Base-by-base conservation (phyloP, 1,284 basidiomycete species). In the Anthracocystis setariae region DNA sequence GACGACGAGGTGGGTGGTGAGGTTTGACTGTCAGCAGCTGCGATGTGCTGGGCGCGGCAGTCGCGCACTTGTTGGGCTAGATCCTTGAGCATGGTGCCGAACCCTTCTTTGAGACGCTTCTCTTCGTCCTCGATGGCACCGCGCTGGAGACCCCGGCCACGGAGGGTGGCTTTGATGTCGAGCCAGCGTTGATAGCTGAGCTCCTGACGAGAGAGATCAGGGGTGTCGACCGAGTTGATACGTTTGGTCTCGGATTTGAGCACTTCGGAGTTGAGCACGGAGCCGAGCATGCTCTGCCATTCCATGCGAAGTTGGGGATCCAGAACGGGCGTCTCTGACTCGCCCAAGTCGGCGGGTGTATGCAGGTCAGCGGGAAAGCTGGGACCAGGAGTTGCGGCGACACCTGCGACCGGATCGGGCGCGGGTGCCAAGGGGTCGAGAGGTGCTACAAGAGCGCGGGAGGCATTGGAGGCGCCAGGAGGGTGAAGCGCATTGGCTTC, bases 91-190 rank as follows among this genome's bases (percentile, higher is more conserved):
- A 88, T 88, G 55, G 90, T 88, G 67, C 91, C 85, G 63, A 94
- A 87, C 65, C 91, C 88, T 76, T 95, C 92, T 58, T 93, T 91
- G 43, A 97, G 85, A 54, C 88, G 87, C 77, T 88, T 88, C 73
- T 88, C 88, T 85, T 98, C 95, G 78, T 94, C 92, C 46, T 90
- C 90, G 42, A 91, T 88, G 3, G 90, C 89, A 48, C 90, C 87
- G 4, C 60, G 56, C 13, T 60, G 59, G 24, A 72, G 37, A 17
- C 65, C 66, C 17, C 73, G 50, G 3, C 90, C 90, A 74, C 92
- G 88, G 37, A 96, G 87, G 73, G 89, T 91, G 37, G 96, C 95
- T 42, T 93, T 89, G 45, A 98, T 88, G 58, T 92, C 92, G 71
- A 95, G 86, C 95, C 95, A 98, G 86, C 79, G 90, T 88, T 79